These are phyloP conservation scores for Pseudogymnoascus sp. DNA, from an alignment of 2,329 filamentous ascomycete species.

Conservation along the genomic window DNA sequence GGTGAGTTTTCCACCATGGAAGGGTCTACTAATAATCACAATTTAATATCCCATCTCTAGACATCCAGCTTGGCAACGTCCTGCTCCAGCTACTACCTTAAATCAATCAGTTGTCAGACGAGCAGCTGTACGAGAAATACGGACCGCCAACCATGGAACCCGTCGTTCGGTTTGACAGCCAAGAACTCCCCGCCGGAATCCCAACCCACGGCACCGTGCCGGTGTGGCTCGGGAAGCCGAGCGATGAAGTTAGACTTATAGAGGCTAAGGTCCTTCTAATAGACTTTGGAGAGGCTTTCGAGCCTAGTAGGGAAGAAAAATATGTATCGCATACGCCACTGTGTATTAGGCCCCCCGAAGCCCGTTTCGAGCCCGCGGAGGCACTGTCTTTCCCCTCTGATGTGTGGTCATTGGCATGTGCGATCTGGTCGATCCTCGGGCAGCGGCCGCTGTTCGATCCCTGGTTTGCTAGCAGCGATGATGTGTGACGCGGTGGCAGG, in stretches of 20 bases:
- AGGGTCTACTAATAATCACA: neutral
- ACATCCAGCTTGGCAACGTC: constrained; percentile 25
- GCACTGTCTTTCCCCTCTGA: constrained; percentile 13
- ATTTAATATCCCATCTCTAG: constrained; percentile 16
- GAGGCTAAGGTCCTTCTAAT: constrained; percentile 13
- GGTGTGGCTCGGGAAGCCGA: constrained; percentile 9
- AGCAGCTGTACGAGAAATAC: constrained; percentile 21
- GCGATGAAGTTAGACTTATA: constrained; percentile 8
- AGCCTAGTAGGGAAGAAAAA: neutral
- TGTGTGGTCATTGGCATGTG: constrained; percentile 15
- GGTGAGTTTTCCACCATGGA: neutral
- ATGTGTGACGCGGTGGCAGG: constrained; percentile 7
- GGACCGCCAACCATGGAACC: constrained; percentile 15
- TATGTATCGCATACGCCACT: constrained; percentile 7
- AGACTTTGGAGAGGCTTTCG: constrained; percentile 19
- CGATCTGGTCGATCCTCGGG: constrained; percentile 13
- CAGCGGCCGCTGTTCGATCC: constrained; percentile 12
- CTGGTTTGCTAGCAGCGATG: constrained; percentile 9
- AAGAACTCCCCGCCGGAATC: neutral
- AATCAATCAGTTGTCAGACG: constrained; percentile 19
- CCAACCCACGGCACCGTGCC: neutral
- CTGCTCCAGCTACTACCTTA: constrained; percentile 19
- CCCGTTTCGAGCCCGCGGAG: constrained; percentile 10
- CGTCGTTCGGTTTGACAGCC: neutral
- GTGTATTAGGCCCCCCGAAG: constrained; percentile 9